phyloP scores from a whole-genome alignment of 176 grass and related monocot genomes.

The Melocanna baccifera region DNA sequence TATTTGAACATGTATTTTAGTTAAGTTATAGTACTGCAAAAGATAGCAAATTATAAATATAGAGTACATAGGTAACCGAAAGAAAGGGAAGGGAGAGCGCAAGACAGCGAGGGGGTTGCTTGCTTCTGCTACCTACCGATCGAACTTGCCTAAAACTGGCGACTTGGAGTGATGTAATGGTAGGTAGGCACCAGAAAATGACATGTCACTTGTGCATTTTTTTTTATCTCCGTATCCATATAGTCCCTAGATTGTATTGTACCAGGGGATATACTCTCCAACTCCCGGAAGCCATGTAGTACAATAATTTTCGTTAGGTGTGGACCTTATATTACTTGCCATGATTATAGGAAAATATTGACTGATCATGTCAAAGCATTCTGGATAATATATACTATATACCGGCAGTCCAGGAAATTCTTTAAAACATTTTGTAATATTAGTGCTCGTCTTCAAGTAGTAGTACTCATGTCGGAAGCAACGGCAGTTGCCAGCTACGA shows the following conservation, averaged over 20 bases:
- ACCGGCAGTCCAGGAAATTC: not conserved
- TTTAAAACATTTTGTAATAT: not conserved
- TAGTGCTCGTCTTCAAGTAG: not conserved
- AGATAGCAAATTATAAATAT: not conserved
- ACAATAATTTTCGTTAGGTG: not conserved
- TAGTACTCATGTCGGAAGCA: not conserved
- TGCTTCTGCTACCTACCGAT: slow-evolving; percentile 16
- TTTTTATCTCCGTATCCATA: not conserved
- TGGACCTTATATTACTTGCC: not conserved
- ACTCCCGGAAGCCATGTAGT: not conserved
- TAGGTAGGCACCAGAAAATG: slow-evolving; percentile 44
- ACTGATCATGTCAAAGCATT: not conserved
- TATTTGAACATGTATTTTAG: not conserved
- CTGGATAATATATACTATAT: not conserved
- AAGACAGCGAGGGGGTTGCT: slow-evolving; percentile 11
- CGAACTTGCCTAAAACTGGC: slow-evolving; percentile 34
- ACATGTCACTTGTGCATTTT: slow-evolving; percentile 7
- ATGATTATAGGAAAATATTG: not conserved
- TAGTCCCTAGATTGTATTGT: not conserved
- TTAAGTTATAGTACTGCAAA: not conserved
- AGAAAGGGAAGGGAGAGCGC: not conserved
- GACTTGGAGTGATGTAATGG: slow-evolving; percentile 22
- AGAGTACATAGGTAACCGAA: not conserved
- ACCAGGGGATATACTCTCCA: not conserved
- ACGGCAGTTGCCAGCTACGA: not conserved